Evolutionary conservation across 2,329 filamentous ascomycete genomes (phyloP), one percentile per base, ranked within the genome.

Genomic region (Fusarium sp.): DNA sequence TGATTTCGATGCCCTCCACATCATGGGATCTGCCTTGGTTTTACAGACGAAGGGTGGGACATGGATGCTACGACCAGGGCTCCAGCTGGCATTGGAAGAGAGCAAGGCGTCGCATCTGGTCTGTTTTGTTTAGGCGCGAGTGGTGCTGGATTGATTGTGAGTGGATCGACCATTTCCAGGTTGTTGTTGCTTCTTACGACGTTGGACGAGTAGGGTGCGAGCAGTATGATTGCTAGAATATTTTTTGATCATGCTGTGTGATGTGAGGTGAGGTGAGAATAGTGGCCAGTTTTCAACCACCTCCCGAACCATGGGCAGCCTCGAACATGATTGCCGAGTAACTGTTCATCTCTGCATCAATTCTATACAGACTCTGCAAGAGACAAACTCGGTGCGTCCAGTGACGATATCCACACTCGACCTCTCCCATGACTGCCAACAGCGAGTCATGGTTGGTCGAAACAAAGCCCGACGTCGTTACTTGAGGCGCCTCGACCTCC

Each of bases 1-100:
- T 40, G 31, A 33, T 53, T 31, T 36, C 34, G 34, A 25, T 59
- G 44, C 14, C 38, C 57, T 70, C 46, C 25, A 64, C 62, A 71
- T 71, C 69, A 71, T 71, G 69, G 60, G 65, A 65, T 70, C 65
- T 33, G 54, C 31, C 38, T 64, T 57, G 46, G 54, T 58, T 67
- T 58, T 67, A 18, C 42, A 62, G 38, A 67, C 20, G 13, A 54
- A 31, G 42, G 46, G 68, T 65, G 68, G 54, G 36, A 40, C 42
- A 59, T 49, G 25, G 29, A 44, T 44, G 40, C 11, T 34, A 25
- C 8, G 62, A 50, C 53, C 53, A 60, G 46, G 55, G 56, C 36
- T 40, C 36, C 36, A 20, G 36, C 29, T 36, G 33, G 13, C 46
- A 46, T 40, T 65, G 67, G 68, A 61, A 68, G 42, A 46, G 42